These are phyloP conservation scores for Tetrapisispora iriomotensis DNA, from an alignment of 805 yeast genomes.

Conservation along the genomic window DNA sequence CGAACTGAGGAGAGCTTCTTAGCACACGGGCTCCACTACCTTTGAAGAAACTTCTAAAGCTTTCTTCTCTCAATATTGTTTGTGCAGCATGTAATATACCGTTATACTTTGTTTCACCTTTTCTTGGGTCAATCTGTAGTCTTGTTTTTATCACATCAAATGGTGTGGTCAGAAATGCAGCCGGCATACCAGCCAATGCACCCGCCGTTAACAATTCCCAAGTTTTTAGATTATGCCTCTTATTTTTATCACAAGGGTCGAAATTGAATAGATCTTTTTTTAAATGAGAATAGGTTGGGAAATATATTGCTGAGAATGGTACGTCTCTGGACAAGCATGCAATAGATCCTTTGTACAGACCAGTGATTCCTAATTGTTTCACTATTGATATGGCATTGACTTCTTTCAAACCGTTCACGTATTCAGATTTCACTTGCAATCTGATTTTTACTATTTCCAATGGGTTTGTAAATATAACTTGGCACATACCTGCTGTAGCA, in stretches of 20 bases:
- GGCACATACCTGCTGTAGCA: constrained; percentile 92
- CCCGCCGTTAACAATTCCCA: constrained; percentile 84
- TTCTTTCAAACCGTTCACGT: constrained; percentile 28
- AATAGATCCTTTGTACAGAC: constrained; percentile 81
- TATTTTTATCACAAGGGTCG: constrained; percentile 58
- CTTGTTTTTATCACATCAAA: constrained; percentile 95
- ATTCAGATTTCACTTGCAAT: constrained; percentile 84
- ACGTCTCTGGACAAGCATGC: constrained; percentile 93
- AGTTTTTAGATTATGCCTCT: constrained; percentile 53
- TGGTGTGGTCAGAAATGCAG: constrained; percentile 93
- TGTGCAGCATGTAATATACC: constrained; percentile 72
- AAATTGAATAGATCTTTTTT: constrained; percentile 73
- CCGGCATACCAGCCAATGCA: constrained; percentile 96
- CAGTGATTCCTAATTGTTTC: constrained; percentile 67
- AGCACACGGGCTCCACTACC: constrained; percentile 93
- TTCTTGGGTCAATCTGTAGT: constrained; percentile 71
- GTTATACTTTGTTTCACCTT: constrained; percentile 65
- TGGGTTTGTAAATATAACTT: constrained; percentile 92
- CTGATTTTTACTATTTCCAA: constrained; percentile 92
- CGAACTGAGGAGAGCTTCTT: constrained; percentile 96
- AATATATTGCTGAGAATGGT: constrained; percentile 92
- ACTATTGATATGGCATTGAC: constrained; percentile 50
- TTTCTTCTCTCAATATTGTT: constrained; percentile 73
- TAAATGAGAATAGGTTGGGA: constrained; percentile 92
- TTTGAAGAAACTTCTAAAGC: constrained; percentile 78